A percentile compares a stretch with the other conserved stretches of the same genome.
Conservation (phyloP, 106 monocot species). For the Iris macrosiphon region DNA sequence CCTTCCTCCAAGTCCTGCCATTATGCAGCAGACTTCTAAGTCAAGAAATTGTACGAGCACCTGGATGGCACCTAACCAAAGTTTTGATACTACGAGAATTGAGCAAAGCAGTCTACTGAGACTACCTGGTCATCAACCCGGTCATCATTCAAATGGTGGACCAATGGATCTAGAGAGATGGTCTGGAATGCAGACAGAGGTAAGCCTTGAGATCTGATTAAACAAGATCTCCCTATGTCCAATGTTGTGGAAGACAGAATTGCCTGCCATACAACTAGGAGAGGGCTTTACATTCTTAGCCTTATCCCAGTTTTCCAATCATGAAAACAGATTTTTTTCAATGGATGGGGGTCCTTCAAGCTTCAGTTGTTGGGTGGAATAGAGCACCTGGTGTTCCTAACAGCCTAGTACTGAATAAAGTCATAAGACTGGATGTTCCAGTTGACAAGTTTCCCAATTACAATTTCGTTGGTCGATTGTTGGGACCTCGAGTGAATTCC, state of each 20-base stretch:
- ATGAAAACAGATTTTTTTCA: slow-evolving; percentile 64
- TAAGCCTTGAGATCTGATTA: slow-evolving; percentile 1
- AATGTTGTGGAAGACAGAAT: too few species aligned
- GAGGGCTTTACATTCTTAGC: too few species aligned
- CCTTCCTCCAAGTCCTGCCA: too few species aligned
- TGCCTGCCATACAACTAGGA: too few species aligned
- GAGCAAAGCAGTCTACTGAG: slow-evolving; percentile 55
- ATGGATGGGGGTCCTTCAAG: slow-evolving; percentile 41
- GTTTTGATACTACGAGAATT: slow-evolving; percentile 32
- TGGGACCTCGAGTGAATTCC: slow-evolving; percentile 93
- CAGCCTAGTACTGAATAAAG: slow-evolving; percentile 72
- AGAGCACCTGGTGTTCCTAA: slow-evolving; percentile 38
- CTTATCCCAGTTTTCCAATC: slow-evolving; percentile 7
- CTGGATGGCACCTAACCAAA: slow-evolving; percentile 40
- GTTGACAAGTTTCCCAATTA: slow-evolving; percentile 83
- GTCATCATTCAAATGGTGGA: slow-evolving; percentile 34
- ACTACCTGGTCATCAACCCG: slow-evolving; percentile 21
- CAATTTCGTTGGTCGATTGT: slow-evolving; percentile 85
- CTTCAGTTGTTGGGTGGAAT: slow-evolving; percentile 63
- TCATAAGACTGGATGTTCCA: slow-evolving; percentile 88
- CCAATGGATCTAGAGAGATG: slow-evolving; percentile 48
- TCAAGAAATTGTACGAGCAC: slow-evolving; percentile 53
- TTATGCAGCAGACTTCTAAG: too few species aligned
- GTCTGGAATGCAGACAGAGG: slow-evolving; percentile 44
- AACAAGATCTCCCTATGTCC: too few species aligned